These are phyloP conservation scores for Ceriops zippeliana DNA, from an alignment of 345 rosid genomes.

Conservation along the genomic window DNA sequence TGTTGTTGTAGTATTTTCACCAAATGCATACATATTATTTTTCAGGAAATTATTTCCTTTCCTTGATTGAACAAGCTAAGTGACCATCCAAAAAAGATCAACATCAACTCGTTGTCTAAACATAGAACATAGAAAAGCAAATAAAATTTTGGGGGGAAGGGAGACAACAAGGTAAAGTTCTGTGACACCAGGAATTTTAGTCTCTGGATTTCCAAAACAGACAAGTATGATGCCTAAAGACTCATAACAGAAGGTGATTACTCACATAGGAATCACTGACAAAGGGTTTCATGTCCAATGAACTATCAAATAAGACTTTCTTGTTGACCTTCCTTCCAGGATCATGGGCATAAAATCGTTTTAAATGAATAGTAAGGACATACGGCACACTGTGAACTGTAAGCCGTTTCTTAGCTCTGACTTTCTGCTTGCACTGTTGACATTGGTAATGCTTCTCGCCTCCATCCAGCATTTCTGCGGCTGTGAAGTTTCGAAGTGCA, in stretches of 20 bases:
- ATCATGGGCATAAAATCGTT: constrained; percentile 79
- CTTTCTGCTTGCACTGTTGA: constrained; percentile 84
- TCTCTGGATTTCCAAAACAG: too few relatives aligned
- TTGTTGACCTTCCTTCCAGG: constrained; percentile 70
- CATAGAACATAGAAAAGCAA: too few relatives aligned
- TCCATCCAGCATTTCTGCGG: constrained; percentile 74
- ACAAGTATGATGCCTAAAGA: too few relatives aligned
- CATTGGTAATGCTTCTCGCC: constrained; percentile 92
- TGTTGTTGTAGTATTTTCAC: too few relatives aligned
- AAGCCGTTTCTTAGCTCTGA: constrained; percentile 76
- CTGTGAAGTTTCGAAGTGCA: constrained; percentile 75
- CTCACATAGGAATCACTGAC: constrained; percentile 78
- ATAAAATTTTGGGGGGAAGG: too few relatives aligned
- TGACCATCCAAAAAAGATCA: too few relatives aligned
- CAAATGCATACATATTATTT: too few relatives aligned
- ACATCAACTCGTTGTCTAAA: too few relatives aligned
- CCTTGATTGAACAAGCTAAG: too few relatives aligned
- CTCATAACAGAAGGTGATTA: constrained; percentile 14
- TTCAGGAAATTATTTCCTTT: too few relatives aligned
- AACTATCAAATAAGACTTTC: constrained; percentile 58
- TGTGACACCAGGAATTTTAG: too few relatives aligned
- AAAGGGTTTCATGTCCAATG: constrained; percentile 79
- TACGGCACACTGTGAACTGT: constrained; percentile 81
- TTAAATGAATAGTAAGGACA: constrained; percentile 80
- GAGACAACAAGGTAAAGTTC: too few relatives aligned